A percentile compares a stretch with the other conserved stretches of the same genome.
Conservation (phyloP, 345 rosid species). For the Raphanus sativus region DNA sequence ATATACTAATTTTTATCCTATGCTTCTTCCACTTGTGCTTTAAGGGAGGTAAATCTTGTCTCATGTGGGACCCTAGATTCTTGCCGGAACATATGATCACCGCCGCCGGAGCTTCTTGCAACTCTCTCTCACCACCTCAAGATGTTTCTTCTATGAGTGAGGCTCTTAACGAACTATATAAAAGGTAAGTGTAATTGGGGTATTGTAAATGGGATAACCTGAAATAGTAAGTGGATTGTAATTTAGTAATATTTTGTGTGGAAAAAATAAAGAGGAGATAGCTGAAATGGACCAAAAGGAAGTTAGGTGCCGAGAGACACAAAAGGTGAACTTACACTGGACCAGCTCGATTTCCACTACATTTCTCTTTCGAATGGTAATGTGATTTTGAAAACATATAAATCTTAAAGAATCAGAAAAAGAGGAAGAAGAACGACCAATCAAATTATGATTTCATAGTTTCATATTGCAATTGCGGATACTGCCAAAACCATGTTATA, state of each 20-base stretch:
- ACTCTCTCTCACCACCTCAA: constrained; percentile 16
- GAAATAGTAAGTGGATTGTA: constrained; percentile 22
- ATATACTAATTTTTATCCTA: constrained; percentile 40
- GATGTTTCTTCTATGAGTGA: neutral
- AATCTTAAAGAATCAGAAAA: constrained; percentile 24
- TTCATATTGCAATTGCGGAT: constrained; percentile 23
- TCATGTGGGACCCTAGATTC: constrained; percentile 26
- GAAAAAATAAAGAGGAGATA: constrained; percentile 11
- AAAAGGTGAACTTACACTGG: constrained; percentile 50
- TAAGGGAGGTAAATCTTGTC: constrained; percentile 22
- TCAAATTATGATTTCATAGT: constrained; percentile 15
- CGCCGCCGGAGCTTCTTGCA: constrained; percentile 9
- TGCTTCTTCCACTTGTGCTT: constrained; percentile 64
- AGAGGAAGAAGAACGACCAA: neutral
- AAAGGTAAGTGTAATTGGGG: constrained; percentile 4
- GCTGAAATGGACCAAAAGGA: constrained; percentile 42
- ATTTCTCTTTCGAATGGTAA: constrained; percentile 26
- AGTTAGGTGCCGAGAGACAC: constrained; percentile 24
- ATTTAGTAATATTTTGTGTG: constrained; percentile 22
- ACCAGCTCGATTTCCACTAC: constrained; percentile 65
- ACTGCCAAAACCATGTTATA: constrained; percentile 31
- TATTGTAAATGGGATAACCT: neutral
- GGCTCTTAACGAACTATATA: constrained; percentile 3
- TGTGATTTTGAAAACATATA: constrained; percentile 26
- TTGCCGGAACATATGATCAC: constrained; percentile 17